Evolutionary conservation across 2,329 filamentous ascomycete species (phyloP).

Genomic region (Claviceps sp.): DNA sequence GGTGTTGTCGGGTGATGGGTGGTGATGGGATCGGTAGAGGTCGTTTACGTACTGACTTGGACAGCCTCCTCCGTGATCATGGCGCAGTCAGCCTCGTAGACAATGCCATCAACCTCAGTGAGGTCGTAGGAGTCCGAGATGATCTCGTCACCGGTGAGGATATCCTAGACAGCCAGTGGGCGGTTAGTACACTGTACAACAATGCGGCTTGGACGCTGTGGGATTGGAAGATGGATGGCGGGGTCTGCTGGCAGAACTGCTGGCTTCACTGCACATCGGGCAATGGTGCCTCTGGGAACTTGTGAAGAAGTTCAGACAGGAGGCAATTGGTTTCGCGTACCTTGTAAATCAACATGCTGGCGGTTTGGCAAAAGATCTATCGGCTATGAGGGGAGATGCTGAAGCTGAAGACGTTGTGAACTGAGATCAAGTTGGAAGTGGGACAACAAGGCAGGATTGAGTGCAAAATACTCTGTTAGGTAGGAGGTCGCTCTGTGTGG

Average conservation of each 20-base stretch:
- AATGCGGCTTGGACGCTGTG: not conserved
- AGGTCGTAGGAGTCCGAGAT: conserved; percentile 89
- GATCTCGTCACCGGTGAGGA: conserved; percentile 84
- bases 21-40: not conserved
- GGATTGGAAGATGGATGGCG: conserved; percentile 2
- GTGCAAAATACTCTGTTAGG: conserved; percentile 1
- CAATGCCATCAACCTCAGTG: conserved; percentile 63
- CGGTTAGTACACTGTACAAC: conserved; percentile 13
- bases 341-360: conserved; percentile 63
- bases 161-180: conserved; percentile 53
- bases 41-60: conserved; percentile 48
- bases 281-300: too few relatives aligned
- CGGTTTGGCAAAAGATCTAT: conserved; percentile 17
- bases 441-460: not conserved
- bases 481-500: not conserved
- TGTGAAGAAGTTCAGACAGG: not conserved
- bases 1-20: not conserved
- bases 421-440: not conserved
- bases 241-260: too few relatives aligned
- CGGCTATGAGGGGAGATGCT: conserved; percentile 8
- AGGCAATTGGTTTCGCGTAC: conserved; percentile 26
- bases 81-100: conserved; percentile 83
- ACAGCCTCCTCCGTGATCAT: conserved; percentile 74
- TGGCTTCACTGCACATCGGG: too few relatives aligned
- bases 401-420: conserved; percentile 5